Evolutionary conservation across 257 asterid genomes (phyloP).

Genomic region (Verbascum thapsus): DNA sequence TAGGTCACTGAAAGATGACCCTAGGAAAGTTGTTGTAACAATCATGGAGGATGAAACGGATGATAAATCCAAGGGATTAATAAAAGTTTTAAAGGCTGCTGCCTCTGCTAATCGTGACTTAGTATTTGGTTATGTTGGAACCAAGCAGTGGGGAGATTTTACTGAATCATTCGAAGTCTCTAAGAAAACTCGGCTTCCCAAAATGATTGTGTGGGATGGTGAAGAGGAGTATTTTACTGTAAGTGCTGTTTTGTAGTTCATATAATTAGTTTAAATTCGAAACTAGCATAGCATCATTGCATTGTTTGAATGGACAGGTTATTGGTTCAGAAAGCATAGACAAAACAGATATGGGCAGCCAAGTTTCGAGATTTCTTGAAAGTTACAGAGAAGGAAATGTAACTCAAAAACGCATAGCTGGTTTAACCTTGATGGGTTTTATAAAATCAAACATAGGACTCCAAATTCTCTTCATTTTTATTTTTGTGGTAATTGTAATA

Average conservation of each 20-base stretch:
- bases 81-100: constrained; percentile 72
- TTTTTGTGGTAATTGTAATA: constrained; percentile 44
- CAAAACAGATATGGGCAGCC: constrained; percentile 60
- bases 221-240: constrained; percentile 68
- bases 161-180: constrained; percentile 67
- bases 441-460: constrained; percentile 50
- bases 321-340: constrained; percentile 66
- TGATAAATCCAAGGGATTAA: constrained; percentile 52
- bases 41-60: constrained; percentile 64
- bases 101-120: constrained; percentile 94
- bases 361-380: constrained; percentile 63
- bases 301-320: constrained; percentile 49
- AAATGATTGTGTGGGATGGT: constrained; percentile 91
- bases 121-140: constrained; percentile 80
- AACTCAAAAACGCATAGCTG: constrained; percentile 47
- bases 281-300: too few species aligned
- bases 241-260: too few species aligned
- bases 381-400: constrained; percentile 78
- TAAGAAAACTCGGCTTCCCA: constrained; percentile 65
- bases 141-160: constrained; percentile 74
- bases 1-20: constrained; percentile 61
- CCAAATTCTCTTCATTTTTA: constrained; percentile 39
- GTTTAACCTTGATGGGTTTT: constrained; percentile 57
- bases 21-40: constrained; percentile 68
- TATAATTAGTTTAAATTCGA: too few species aligned